These are phyloP conservation scores for Fabrea salina DNA, from an alignment of 169 alveolate species.

Conservation along the genomic window DNA sequence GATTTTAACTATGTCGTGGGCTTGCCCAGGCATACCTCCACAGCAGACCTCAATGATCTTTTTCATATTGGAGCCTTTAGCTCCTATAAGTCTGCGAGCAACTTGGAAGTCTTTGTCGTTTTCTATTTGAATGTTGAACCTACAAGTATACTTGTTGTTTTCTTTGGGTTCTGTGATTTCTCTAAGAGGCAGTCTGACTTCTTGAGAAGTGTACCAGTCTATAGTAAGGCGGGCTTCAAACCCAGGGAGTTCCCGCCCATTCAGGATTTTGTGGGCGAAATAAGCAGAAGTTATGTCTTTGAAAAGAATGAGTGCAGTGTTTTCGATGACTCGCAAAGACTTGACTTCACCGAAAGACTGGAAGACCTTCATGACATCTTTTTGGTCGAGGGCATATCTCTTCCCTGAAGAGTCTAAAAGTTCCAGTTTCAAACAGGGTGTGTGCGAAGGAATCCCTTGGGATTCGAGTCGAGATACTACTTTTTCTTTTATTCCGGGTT, in stretches of 20 bases:
- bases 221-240: not conserved
- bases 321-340: not conserved
- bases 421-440: slow-evolving; percentile 30
- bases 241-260: slow-evolving; percentile 32
- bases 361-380: slow-evolving; percentile 14
- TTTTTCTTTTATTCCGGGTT: not conserved
- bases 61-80: slow-evolving; percentile 82
- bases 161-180: not conserved
- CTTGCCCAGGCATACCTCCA: slow-evolving; percentile 47
- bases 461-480: not conserved
- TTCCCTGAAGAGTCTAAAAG: not conserved
- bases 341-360: slow-evolving; percentile 13
- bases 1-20: slow-evolving; percentile 72
- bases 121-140: slow-evolving; percentile 80
- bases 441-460: slow-evolving; percentile 15
- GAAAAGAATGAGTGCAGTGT: slow-evolving; percentile 37
- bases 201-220: not conserved
- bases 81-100: slow-evolving; percentile 80
- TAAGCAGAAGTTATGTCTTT: slow-evolving; percentile 50
- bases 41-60: slow-evolving; percentile 77
- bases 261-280: slow-evolving; percentile 43
- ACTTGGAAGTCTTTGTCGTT: slow-evolving; percentile 85
- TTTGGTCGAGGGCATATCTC: not conserved
- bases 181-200: too few relatives aligned
- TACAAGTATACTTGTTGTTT: slow-evolving; percentile 69